A percentile compares a stretch with the other conserved stretches of the same genome.
Conservation (phyloP, 2,329 filamentous ascomycete genomes). For the Colletotrichum magnum region DNA sequence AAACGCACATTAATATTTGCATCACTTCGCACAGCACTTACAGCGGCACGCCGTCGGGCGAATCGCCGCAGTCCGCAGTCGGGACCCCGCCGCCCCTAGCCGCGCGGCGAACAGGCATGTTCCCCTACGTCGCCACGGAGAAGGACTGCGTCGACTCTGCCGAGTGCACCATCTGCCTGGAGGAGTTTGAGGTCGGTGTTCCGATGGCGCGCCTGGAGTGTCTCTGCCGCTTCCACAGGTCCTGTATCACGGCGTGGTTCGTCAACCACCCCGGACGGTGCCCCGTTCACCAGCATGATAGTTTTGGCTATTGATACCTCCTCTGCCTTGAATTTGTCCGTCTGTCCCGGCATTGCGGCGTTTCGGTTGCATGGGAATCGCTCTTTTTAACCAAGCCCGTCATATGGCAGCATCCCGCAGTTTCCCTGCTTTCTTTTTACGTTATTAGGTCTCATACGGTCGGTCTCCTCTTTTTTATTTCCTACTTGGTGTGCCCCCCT, state of each 20-base stretch:
- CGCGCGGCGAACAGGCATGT: conserved; percentile 70
- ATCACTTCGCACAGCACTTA: conserved; percentile 70
- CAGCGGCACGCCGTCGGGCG: conserved; percentile 50
- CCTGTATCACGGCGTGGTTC: conserved; percentile 75
- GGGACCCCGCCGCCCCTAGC: conserved; percentile 50
- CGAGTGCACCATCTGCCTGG: conserved; percentile 78
- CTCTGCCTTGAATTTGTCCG: no score
- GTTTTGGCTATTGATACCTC: conserved; percentile 63
- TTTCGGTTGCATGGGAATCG: conserved; percentile 27
- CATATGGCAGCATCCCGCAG: conserved; percentile 11
- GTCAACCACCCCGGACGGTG: conserved; percentile 73
- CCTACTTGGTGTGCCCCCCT: background rate
- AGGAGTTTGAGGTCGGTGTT: conserved; percentile 74
- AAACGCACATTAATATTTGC: conserved; percentile 71
- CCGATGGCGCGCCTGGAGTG: conserved; percentile 77
- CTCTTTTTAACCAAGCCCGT: conserved; percentile 29
- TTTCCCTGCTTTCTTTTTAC: conserved; percentile 4
- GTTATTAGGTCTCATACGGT: background rate
- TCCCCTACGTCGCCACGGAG: conserved; percentile 75
- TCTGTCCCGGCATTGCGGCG: conserved; percentile 25
- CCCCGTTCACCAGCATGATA: conserved; percentile 76
- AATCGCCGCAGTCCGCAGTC: conserved; percentile 33
- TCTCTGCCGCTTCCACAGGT: conserved; percentile 74
- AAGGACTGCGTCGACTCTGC: conserved; percentile 78
- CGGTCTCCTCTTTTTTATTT: conserved; percentile 18